Conservation (phyloP, 768 basidiomycete genomes). For the Mycena albidolilacea region DNA sequence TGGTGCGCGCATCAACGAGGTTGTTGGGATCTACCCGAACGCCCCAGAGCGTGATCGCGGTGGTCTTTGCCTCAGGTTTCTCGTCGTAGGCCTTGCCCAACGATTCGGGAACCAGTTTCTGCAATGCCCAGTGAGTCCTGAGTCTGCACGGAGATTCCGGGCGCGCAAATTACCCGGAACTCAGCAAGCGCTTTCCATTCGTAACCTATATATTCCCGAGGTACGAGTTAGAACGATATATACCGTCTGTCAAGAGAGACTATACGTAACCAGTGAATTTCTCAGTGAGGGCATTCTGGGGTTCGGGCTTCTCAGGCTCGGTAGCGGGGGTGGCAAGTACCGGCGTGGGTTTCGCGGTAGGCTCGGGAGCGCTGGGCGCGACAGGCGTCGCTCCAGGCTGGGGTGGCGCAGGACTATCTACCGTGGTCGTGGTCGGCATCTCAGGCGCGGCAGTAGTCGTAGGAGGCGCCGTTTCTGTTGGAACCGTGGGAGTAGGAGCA, state of each 20-base stretch:
- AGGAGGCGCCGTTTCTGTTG: constrained; percentile 24
- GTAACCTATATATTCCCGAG: constrained; percentile 34
- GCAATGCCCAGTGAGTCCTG: constrained; percentile 51
- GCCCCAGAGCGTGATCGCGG: constrained; percentile 78
- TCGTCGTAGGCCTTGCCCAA: constrained; percentile 63
- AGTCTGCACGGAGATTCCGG: not conserved
- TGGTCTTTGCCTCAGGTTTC: constrained; percentile 63
- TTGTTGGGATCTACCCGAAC: constrained; percentile 73
- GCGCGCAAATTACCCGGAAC: constrained; percentile 65
- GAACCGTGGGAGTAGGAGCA: constrained; percentile 25
- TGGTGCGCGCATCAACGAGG: constrained; percentile 73
- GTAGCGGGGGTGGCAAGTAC: constrained; percentile 26
- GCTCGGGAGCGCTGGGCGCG: constrained; percentile 19
- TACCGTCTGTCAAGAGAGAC: too few relatives aligned
- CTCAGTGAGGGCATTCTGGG: constrained; percentile 78
- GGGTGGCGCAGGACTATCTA: constrained; percentile 34
- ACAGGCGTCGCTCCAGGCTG: constrained; percentile 34
- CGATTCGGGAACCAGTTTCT: constrained; percentile 45
- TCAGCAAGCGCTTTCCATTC: constrained; percentile 81
- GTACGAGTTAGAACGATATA: too few relatives aligned
- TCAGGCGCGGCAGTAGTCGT: constrained; percentile 22
- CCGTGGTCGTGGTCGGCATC: constrained; percentile 32
- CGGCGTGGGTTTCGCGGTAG: constrained; percentile 36
- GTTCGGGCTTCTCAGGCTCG: constrained; percentile 56
- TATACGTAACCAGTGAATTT: constrained; percentile 66